A percentile compares a stretch with the other conserved stretches of the same genome.
phyloP scores from a whole-genome alignment of 192 early-diverging fungal species.

The Coemansia umbellata region DNA sequence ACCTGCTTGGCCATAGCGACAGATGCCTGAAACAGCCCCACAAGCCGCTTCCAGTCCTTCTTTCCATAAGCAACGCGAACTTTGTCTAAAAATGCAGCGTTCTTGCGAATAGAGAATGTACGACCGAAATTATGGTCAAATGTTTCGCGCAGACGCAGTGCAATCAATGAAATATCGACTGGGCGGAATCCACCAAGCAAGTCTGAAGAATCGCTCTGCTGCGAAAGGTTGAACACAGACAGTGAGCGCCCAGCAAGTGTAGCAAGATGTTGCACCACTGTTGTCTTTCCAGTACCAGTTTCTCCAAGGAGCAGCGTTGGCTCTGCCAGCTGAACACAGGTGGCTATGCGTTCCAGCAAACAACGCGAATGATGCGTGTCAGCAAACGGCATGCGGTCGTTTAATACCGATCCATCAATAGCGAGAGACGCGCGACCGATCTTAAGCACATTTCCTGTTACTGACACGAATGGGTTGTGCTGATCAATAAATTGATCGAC shows the following conservation, averaged over 20 bases:
- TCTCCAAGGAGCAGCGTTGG: constrained; percentile 92
- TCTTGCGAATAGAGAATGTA: constrained; percentile 86
- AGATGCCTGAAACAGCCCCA: constrained; percentile 70
- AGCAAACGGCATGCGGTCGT: constrained; percentile 68
- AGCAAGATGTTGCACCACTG: constrained; percentile 89
- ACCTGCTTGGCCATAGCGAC: constrained; percentile 22
- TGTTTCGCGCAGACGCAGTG: constrained; percentile 72
- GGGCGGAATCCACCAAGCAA: constrained; percentile 97
- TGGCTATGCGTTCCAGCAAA: constrained; percentile 82
- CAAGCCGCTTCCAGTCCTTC: constrained; percentile 81
- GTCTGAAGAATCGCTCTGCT: constrained; percentile 93
- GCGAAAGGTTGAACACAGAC: constrained; percentile 92
- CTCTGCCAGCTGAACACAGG: constrained; percentile 73
- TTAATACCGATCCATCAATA: background rate
- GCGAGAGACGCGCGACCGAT: constrained; percentile 25
- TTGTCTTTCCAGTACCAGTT: constrained; percentile 98
- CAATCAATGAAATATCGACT: constrained; percentile 76
- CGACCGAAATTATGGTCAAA: constrained; percentile 83
- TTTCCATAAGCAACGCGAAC: constrained; percentile 67
- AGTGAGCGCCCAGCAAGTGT: constrained; percentile 67
- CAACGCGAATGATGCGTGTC: constrained; percentile 76
- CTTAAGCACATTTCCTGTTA: constrained; percentile 20
- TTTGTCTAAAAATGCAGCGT: constrained; percentile 79
- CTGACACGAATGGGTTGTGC: constrained; percentile 60
- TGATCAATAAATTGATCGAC: constrained; percentile 68